Conservation (phyloP, 2,329 filamentous ascomycete genomes). For the Xylaria sp. region DNA sequence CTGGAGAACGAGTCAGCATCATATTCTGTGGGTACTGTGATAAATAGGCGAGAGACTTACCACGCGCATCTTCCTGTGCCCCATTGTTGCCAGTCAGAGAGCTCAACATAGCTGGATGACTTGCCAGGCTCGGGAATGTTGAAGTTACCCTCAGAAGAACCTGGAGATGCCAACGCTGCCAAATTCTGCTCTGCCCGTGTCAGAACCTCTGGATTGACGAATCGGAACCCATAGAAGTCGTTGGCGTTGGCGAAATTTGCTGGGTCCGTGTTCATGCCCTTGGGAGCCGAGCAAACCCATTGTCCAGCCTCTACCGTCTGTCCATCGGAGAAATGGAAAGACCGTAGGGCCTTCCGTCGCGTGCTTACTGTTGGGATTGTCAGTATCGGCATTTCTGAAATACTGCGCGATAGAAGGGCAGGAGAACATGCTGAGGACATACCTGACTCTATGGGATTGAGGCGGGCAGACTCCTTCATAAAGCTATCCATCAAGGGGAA, state of each 20-base stretch:
- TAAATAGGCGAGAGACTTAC: neutral
- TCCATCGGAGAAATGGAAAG: constrained; percentile 13
- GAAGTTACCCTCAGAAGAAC: too few relatives aligned
- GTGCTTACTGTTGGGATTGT: constrained; percentile 14
- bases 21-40: too few relatives aligned
- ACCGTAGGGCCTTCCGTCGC: constrained; percentile 3
- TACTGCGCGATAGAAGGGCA: too few relatives aligned
- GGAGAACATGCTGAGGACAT: too few relatives aligned
- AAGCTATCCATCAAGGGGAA: constrained; percentile 33
- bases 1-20: neutral
- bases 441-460: constrained; percentile 28
- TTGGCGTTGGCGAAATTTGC: neutral
- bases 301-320: constrained; percentile 10
- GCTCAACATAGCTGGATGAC: neutral
- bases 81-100: neutral
- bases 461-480: constrained; percentile 31
- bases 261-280: constrained; percentile 5
- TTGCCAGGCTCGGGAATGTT: neutral
- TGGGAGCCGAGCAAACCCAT: constrained; percentile 16
- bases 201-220: too few relatives aligned
- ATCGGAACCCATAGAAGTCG: constrained; percentile 15
- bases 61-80: neutral
- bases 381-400: neutral
- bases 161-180: too few relatives aligned
- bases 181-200: too few relatives aligned